These are phyloP conservation scores for Claviceps sp. DNA, from an alignment of 2,329 filamentous ascomycete genomes.

Conservation along the genomic window DNA sequence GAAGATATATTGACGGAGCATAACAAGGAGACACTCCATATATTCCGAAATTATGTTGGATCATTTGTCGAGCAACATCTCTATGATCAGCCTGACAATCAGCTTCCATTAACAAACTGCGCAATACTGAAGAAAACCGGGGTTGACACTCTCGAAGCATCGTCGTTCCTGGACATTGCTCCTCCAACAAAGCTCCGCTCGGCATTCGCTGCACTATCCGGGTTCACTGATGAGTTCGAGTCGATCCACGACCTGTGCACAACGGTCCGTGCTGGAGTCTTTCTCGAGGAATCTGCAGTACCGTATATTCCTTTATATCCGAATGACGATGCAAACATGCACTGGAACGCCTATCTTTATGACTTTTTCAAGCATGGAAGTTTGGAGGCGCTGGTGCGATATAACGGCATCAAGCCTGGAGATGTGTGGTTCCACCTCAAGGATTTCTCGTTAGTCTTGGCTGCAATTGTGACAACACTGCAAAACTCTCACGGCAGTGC, in stretches of 20 bases:
- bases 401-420: conserved; percentile 51
- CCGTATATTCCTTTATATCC: conserved; percentile 53
- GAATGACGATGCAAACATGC: conserved; percentile 32
- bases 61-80: conserved; percentile 57
- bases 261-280: conserved; percentile 53
- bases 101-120: not conserved
- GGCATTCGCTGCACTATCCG: conserved; percentile 59
- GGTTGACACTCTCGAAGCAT: not conserved
- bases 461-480: not conserved
- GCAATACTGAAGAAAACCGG: not conserved
- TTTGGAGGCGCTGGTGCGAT: conserved; percentile 41
- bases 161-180: conserved; percentile 13
- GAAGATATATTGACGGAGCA: conserved; percentile 43
- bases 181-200: conserved; percentile 42
- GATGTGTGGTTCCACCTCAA: not conserved
- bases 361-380: conserved; percentile 70
- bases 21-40: conserved; percentile 50
- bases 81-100: conserved; percentile 18
- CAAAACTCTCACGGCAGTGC: not conserved
- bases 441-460: not conserved
- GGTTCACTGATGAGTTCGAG: conserved; percentile 48
- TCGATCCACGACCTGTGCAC: conserved; percentile 55
- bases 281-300: conserved; percentile 61
- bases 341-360: conserved; percentile 55
- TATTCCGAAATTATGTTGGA: conserved; percentile 55